phyloP scores from a whole-genome alignment of 768 basidiomycete species.

The Paxillus ammoniavirescens region DNA sequence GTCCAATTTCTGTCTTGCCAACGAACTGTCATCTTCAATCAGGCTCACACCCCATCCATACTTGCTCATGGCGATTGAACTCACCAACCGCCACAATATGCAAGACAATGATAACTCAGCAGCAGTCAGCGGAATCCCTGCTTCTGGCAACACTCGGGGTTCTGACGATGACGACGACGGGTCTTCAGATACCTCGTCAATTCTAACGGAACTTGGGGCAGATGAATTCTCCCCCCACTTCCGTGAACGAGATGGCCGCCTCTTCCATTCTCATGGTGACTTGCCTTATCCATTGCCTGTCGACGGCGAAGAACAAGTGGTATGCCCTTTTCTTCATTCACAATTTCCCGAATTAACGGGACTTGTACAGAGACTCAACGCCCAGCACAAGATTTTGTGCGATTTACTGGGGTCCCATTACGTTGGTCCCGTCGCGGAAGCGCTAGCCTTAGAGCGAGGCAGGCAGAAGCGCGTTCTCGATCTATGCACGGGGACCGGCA shows the following conservation, averaged over 20 bases:
- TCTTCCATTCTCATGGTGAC: slow-evolving; percentile 64
- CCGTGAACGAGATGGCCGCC: slow-evolving; percentile 52
- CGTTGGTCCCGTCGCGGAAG: slow-evolving; percentile 56
- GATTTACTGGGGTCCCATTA: slow-evolving; percentile 55
- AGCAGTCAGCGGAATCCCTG: slow-evolving; percentile 9
- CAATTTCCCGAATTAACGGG: background rate
- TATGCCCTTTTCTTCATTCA: slow-evolving; percentile 29
- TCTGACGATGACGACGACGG: slow-evolving; percentile 35
- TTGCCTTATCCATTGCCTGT: slow-evolving; percentile 74
- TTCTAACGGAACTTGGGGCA: slow-evolving; percentile 43
- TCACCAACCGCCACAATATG: slow-evolving; percentile 20
- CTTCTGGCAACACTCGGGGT: slow-evolving; percentile 6
- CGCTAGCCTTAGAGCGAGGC: slow-evolving; percentile 41
- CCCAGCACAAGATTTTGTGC: slow-evolving; percentile 47
- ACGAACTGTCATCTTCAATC: slow-evolving; percentile 33
- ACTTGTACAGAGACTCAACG: slow-evolving; percentile 48
- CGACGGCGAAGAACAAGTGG: slow-evolving; percentile 67
- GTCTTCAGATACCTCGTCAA: slow-evolving; percentile 42
- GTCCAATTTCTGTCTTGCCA: slow-evolving; percentile 38
- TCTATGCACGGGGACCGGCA: slow-evolving; percentile 73
- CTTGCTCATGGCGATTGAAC: slow-evolving; percentile 29
- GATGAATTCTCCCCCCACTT: slow-evolving; percentile 65
- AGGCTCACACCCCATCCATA: slow-evolving; percentile 5
- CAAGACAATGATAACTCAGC: slow-evolving; percentile 17
- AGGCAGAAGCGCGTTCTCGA: slow-evolving; percentile 60